Base-by-base conservation (phyloP, 306 rosid species). In the Vigna radiata region DNA sequence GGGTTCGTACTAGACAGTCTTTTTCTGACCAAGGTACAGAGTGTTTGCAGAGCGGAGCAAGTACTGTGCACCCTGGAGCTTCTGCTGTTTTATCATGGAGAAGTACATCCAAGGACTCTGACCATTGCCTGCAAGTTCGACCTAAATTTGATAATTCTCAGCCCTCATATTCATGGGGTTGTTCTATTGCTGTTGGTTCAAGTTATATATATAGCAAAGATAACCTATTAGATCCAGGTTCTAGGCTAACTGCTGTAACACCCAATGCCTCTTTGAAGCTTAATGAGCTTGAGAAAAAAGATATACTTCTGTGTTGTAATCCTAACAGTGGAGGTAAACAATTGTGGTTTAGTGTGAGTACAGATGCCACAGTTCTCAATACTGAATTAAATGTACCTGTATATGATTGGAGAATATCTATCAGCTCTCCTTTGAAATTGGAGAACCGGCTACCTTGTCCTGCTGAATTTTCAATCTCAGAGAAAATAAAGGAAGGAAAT, bases 361-460 rank as follows among this genome's bases (percentile, higher is more conserved):
- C 93, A 39, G 99, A 95, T 87, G 99, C 99, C 68, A 82, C 97
- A 9, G 92, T 91, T 81, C 99, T 95, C 82, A 91, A 90, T 85
- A 95, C 97, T 63, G 99, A 92, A 81, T 81, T 92, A 68, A 95
- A 95, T 82, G 78, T 85, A 56, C 99, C 99, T 76, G 93, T 95
- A 62, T 95, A 92, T 83, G 99, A 95, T 85, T 92, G 99, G 99
- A 87, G 79, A 90, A 87, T 95, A 73, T 89, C 97, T 74, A 73
- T 95, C 47, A 85, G 85, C 83, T 83, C 99, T 79, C 97, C 99
- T 17, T 15, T 95, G 84, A 92, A 92, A 87, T 82, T 95, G 84
- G 99, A 95, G 84, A 95, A 89, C 49, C 87, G 97, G 60, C 93
- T 95, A 85, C 97, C 99, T 52, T 90, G 97, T 77, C 91, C 96